Base-by-base conservation (phyloP, 1,139 yeast genomes). In the Geotrichum candidum region DNA sequence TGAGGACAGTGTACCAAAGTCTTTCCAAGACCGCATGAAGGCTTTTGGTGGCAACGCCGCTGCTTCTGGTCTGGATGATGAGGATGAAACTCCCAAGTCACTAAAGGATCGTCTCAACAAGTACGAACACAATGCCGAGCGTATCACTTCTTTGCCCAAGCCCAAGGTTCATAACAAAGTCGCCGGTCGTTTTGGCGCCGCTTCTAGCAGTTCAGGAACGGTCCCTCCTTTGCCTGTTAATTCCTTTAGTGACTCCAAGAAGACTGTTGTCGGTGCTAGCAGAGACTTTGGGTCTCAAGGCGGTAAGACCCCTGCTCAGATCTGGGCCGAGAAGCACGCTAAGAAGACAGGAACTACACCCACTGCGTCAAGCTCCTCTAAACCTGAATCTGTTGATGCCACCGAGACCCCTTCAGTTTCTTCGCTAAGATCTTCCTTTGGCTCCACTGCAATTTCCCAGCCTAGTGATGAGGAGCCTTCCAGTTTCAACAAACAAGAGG, bases 281-380 rank as follows among this genome's bases (percentile, higher is more conserved):
- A 83, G 86, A 74, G 82, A 87, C 72, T 88, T 84, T 73, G 96
- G 84, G 64, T 79, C 89, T 58, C 83, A 82, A 66, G 84, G 82
- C 63, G 97, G 96, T 64, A 89, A 90, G 76, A 88, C 96, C 3
- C 97, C 98, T 38, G 97, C 97, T 48, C 97, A 91, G 75, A 72
- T 89, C 50, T 91, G 97, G 97, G 97, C 97, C 25, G 97, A 90
- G 74, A 90, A 86, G 79, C 86, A 87, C 73, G 94, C 89, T 58
- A 81, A 84, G 63, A 60, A 57, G 52, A 45, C 57, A n/a, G 52
- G 53, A 25, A 52, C 57, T 25, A 25, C 59, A 2, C 48, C 54
- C 38, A n/a, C 7, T 35, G 50, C 60, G 4, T 25, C 50, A 50
- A n/a, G 64, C 15, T 64, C 65, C n/a, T 62, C 65, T 23, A 67